phyloP scores from a whole-genome alignment of 179 eudicot genomes.

The Gypsophila paniculata region DNA sequence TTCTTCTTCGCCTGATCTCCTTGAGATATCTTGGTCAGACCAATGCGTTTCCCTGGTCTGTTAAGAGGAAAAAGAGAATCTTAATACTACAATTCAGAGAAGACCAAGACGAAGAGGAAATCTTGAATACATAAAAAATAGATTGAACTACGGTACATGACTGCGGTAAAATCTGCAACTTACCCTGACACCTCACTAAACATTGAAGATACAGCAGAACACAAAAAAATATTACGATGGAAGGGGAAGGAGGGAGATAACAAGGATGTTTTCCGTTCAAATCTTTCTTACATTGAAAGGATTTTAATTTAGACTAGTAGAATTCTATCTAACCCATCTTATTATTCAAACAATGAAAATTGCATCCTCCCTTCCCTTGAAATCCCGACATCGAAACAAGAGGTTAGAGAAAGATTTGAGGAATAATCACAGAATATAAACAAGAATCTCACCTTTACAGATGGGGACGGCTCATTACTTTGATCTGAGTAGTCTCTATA shows the following conservation, averaged over 20 bases:
- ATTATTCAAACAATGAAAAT: too few relatives aligned
- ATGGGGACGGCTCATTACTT: slow-evolving; percentile 19
- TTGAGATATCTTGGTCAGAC: slow-evolving; percentile 26
- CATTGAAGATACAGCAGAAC: neutral
- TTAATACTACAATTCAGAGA: too few relatives aligned
- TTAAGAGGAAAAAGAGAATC: neutral
- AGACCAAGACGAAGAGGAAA: neutral
- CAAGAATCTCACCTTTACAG: slow-evolving; percentile 43
- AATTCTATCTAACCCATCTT: too few relatives aligned
- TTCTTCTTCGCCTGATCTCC: slow-evolving; percentile 29
- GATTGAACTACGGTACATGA: neutral
- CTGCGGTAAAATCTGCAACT: neutral
- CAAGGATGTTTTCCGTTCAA: too few relatives aligned
- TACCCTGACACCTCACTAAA: too few relatives aligned
- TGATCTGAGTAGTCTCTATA: slow-evolving; percentile 22
- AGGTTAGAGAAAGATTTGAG: neutral
- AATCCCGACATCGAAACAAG: too few relatives aligned
- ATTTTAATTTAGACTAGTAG: too few relatives aligned
- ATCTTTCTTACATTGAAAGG: too few relatives aligned
- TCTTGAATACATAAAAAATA: neutral
- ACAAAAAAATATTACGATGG: too few relatives aligned
- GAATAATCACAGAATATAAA: slow-evolving; percentile 9
- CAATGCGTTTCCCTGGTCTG: slow-evolving; percentile 28
- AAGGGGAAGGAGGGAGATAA: neutral
- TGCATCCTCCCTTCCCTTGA: too few relatives aligned